Evolutionary conservation across 176 grass and related monocot genomes (phyloP).

Genomic region (Zizania latifolia): DNA sequence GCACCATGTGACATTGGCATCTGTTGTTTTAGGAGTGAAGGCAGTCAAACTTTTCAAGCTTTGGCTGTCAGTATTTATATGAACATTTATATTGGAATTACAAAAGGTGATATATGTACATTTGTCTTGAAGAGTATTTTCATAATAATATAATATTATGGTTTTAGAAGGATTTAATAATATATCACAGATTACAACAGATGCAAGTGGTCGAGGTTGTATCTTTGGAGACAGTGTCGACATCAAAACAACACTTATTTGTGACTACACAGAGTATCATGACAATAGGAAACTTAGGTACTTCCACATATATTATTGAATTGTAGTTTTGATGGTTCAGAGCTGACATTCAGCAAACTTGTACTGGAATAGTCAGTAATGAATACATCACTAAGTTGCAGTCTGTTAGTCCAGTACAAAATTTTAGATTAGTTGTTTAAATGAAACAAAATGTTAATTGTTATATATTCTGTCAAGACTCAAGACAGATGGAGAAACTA

Average conservation of each 20-base stretch:
- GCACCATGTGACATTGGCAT: neutral
- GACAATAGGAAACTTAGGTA: neutral
- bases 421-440: neutral
- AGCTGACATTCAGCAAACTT: neutral
- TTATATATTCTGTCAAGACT: neutral
- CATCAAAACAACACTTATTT: neutral
- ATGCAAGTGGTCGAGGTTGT: neutral
- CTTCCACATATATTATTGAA: neutral
- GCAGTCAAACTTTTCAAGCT: neutral
- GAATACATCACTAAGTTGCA: neutral
- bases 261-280: neutral
- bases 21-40: neutral
- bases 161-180: neutral
- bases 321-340: neutral
- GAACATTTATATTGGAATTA: neutral
- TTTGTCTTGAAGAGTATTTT: neutral
- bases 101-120: neutral
- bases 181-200: neutral
- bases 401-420: neutral
- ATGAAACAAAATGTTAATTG: neutral
- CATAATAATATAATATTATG: neutral
- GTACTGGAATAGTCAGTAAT: neutral
- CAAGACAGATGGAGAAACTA: neutral
- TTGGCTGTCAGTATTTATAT: neutral
- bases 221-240: neutral